Percentiles rank a stretch among this genome's conserved stretches.
Conservation (phyloP, 345 rosid species). For the Acer negundo region DNA sequence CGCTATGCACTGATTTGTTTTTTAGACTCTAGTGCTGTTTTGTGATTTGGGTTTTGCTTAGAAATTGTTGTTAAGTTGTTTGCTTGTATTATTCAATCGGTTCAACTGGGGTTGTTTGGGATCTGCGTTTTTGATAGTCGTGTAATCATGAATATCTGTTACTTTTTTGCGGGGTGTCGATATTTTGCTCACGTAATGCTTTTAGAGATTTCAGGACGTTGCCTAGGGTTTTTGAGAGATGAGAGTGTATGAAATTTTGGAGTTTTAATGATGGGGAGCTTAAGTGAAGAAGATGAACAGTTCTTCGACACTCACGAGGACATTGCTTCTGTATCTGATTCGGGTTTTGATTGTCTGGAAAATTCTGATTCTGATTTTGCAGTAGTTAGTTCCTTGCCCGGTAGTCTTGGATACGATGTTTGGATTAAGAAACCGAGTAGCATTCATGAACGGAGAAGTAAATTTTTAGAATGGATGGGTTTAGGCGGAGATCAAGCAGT, state of each 20-base stretch:
- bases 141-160: background rate
- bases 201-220: slow-evolving; percentile 28
- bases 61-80: background rate
- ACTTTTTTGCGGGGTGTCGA: background rate
- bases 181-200: background rate
- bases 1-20: slow-evolving; percentile 13
- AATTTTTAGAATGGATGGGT: slow-evolving; percentile 57
- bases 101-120: slow-evolving; percentile 17
- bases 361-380: slow-evolving; percentile 29
- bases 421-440: slow-evolving; percentile 50
- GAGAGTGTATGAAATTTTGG: slow-evolving; percentile 18
- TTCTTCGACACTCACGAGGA: slow-evolving; percentile 50
- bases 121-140: slow-evolving; percentile 18
- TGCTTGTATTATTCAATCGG: background rate
- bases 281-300: slow-evolving; percentile 36
- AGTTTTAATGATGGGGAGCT: slow-evolving; percentile 36
- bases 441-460: slow-evolving; percentile 43
- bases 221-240: slow-evolving; percentile 26
- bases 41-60: slow-evolving; percentile 25
- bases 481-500: slow-evolving; percentile 20
- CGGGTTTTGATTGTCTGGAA: slow-evolving; percentile 32
- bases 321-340: slow-evolving; percentile 39
- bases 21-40: slow-evolving; percentile 9
- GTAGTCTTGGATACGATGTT: slow-evolving; percentile 33
- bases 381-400: slow-evolving; percentile 7